Percentiles rank a stretch among this genome's conserved stretches.
phyloP scores from a whole-genome alignment of 2,329 filamentous ascomycete species.

The Gaeumannomyces tritici region DNA sequence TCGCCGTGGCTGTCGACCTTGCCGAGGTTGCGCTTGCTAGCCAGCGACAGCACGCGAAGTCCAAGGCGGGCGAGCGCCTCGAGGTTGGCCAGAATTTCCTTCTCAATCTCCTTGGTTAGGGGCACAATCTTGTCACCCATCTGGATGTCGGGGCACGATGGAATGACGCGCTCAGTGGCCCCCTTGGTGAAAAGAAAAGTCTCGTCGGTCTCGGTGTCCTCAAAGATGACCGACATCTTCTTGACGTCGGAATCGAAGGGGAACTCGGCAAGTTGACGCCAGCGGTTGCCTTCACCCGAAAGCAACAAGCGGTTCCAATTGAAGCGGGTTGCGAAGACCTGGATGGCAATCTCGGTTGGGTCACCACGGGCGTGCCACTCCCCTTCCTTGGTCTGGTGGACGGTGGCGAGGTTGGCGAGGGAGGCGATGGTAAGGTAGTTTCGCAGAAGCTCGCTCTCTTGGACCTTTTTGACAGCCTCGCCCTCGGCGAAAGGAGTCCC shows the following conservation, averaged over 20 bases:
- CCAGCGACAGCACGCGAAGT: conserved; percentile 51
- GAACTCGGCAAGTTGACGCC: conserved; percentile 47
- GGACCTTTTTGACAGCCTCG: neutral
- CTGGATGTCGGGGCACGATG: conserved; percentile 35
- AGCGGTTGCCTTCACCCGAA: conserved; percentile 26
- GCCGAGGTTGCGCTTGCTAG: conserved; percentile 14
- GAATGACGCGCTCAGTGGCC: conserved; percentile 51
- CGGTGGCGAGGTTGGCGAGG: conserved; percentile 49
- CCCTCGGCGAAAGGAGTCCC: neutral
- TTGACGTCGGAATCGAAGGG: conserved; percentile 58
- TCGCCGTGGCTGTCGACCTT: conserved; percentile 19
- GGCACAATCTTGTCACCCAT: conserved; percentile 21
- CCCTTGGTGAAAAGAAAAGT: conserved; percentile 36
- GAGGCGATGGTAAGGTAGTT: conserved; percentile 40
- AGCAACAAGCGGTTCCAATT: conserved; percentile 41
- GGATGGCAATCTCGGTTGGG: conserved; percentile 58
- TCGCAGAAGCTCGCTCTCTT: neutral
- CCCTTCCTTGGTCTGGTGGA: conserved; percentile 33
- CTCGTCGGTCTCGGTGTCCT: conserved; percentile 16
- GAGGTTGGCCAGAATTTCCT: conserved; percentile 51
- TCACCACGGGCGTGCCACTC: conserved; percentile 50
- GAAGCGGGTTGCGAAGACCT: conserved; percentile 57
- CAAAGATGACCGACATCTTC: conserved; percentile 56
- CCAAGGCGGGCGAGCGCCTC: conserved; percentile 45
- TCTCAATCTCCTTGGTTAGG: conserved; percentile 36